phyloP scores from a whole-genome alignment of 192 early-diverging fungal genomes.

The Coemansia sp. region DNA sequence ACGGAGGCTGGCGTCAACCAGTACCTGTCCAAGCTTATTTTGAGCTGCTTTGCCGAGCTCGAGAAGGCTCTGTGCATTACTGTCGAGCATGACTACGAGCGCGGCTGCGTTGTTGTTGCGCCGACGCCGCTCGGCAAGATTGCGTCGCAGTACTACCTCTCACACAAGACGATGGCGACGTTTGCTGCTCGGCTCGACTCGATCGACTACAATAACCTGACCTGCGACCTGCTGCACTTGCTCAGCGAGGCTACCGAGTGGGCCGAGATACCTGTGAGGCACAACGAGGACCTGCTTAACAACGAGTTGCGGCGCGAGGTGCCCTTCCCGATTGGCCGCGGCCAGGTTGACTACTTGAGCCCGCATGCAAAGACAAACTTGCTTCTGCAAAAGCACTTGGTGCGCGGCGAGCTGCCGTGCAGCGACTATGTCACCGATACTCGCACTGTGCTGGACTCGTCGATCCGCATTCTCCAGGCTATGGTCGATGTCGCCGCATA shows the following conservation, averaged over 20 bases:
- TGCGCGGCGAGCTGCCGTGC: conserved; percentile 74
- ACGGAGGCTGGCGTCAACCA: conserved; percentile 64
- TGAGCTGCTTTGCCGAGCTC: conserved; percentile 67
- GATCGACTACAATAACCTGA: conserved; percentile 42
- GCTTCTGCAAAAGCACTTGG: conserved; percentile 84
- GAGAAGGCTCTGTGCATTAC: conserved; percentile 69
- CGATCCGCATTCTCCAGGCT: conserved; percentile 88
- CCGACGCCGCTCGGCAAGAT: conserved; percentile 78
- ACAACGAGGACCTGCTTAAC: conserved; percentile 93
- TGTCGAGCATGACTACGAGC: conserved; percentile 38
- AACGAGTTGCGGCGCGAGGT: conserved; percentile 72
- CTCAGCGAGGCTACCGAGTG: conserved; percentile 85
- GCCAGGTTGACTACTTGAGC: conserved; percentile 62
- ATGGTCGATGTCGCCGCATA: conserved; percentile 87
- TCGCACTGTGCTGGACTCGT: conserved; percentile 84
- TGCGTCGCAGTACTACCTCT: conserved; percentile 90
- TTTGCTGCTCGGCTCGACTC: conserved; percentile 59
- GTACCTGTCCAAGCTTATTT: conserved; percentile 79
- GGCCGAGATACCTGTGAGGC: conserved; percentile 87
- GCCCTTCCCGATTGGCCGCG: conserved; percentile 60
- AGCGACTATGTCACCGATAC: conserved; percentile 92
- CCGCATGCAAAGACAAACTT: conserved; percentile 91
- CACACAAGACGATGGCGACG: conserved; percentile 72
- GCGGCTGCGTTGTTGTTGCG: conserved; percentile 39
- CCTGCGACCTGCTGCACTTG: conserved; percentile 69